Percentiles rank a stretch among this genome's conserved stretches.
phyloP scores from a whole-genome alignment of 768 basidiomycete genomes.

The Favolaschia claudopus region DNA sequence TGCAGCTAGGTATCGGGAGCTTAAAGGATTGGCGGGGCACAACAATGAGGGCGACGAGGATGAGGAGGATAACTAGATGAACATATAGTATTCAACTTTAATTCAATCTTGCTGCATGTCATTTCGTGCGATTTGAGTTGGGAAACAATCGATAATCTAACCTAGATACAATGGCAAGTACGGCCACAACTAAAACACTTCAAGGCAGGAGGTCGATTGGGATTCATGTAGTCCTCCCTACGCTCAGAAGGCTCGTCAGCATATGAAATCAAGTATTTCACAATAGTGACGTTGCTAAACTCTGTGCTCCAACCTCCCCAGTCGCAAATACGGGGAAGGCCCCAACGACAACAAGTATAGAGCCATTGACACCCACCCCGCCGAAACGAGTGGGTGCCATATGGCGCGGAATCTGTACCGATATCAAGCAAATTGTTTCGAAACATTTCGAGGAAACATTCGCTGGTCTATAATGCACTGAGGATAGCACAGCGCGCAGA shows the following conservation, averaged over 20 bases:
- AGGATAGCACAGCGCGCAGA: neutral
- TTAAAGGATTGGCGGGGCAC: constrained; percentile 6
- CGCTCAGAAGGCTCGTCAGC: constrained; percentile 41
- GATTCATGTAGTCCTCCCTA: constrained; percentile 46
- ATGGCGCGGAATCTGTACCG: constrained; percentile 40
- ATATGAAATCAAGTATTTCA: constrained; percentile 50
- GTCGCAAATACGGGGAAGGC: constrained; percentile 44
- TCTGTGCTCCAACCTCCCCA: constrained; percentile 55
- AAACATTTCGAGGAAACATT: constrained; percentile 46
- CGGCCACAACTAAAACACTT: constrained; percentile 40
- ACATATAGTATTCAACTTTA: neutral
- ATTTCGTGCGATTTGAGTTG: too few relatives aligned
- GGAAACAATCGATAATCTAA: neutral
- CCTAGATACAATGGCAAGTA: constrained; percentile 36
- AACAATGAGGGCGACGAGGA: neutral
- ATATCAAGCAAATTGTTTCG: constrained; percentile 50
- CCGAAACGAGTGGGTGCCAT: constrained; percentile 51
- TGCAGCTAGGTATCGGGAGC: neutral
- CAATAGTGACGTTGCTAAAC: constrained; percentile 46
- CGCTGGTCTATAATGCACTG: constrained; percentile 35
- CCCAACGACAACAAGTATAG: constrained; percentile 40
- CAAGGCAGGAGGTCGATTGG: constrained; percentile 29
- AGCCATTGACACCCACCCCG: constrained; percentile 50
- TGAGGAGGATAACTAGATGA: neutral
- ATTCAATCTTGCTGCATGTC: neutral